A percentile compares a stretch with the other conserved stretches of the same genome.
Evolutionary conservation across 495 filamentous ascomycete species (phyloP).

Genomic region (Pyrenopolyporus hunteri): DNA sequence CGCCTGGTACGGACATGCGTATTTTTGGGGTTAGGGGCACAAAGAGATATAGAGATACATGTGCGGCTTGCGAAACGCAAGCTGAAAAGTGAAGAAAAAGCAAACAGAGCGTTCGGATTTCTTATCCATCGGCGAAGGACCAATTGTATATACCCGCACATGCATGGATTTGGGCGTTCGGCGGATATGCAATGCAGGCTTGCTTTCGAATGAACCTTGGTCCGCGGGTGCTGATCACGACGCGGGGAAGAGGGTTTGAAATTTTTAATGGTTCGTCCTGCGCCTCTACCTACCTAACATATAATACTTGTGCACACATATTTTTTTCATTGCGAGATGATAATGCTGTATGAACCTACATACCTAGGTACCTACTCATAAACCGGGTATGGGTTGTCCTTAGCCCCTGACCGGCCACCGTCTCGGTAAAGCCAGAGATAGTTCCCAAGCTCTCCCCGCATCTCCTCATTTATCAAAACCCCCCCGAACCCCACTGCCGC

Average conservation of each 20-base stretch:
- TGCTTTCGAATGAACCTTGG: slow-evolving; percentile 10
- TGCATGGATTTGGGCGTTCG: slow-evolving; percentile 34
- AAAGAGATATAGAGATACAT: slow-evolving; percentile 22
- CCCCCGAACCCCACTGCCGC: slow-evolving; percentile 9
- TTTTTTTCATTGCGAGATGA: too few relatives aligned
- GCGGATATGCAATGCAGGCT: slow-evolving; percentile 21
- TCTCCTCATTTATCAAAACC: slow-evolving; percentile 23
- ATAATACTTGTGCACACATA: too few relatives aligned
- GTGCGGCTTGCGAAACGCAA: slow-evolving; percentile 13
- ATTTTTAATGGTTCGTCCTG: neutral
- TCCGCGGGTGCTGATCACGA: too few relatives aligned
- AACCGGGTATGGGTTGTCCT: too few relatives aligned
- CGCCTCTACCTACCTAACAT: neutral
- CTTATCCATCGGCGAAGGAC: neutral
- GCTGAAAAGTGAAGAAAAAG: slow-evolving; percentile 18
- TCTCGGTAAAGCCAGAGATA: neutral
- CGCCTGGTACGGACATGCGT: slow-evolving; percentile 28
- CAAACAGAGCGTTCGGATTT: slow-evolving; percentile 3
- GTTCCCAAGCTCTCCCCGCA: slow-evolving; percentile 18
- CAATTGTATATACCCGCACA: slow-evolving; percentile 34
- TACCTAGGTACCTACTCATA: too few relatives aligned
- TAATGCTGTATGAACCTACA: too few relatives aligned
- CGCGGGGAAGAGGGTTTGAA: too few relatives aligned
- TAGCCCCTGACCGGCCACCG: neutral
- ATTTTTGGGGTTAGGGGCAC: slow-evolving; percentile 5